Conservation (phyloP, 257 asterid genomes). For the Salvia rosmarinus region DNA sequence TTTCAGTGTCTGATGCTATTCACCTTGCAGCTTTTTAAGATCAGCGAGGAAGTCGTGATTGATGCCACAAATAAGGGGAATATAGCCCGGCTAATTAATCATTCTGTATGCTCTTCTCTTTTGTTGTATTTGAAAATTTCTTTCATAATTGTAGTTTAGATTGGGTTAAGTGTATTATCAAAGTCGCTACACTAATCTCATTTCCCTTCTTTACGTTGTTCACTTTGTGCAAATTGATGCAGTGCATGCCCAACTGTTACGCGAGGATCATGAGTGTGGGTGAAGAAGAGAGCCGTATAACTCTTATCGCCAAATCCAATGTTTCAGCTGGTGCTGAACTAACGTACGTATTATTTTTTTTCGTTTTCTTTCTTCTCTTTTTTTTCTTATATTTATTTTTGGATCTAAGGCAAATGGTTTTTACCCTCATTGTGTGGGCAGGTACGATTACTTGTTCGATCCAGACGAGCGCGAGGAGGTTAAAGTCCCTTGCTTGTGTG, state of each 20-base stretch:
- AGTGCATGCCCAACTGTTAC: constrained; percentile 97
- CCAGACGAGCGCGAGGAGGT: constrained; percentile 85
- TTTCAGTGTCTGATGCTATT: constrained; percentile 27
- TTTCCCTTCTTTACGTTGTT: not conserved
- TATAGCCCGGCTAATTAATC: constrained; percentile 96
- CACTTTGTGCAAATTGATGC: constrained; percentile 31
- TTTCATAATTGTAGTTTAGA: not conserved
- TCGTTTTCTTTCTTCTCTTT: not conserved
- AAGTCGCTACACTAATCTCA: not conserved
- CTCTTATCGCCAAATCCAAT: constrained; percentile 78
- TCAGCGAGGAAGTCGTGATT: constrained; percentile 89
- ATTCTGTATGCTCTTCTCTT: constrained; percentile 65
- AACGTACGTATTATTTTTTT: constrained; percentile 58
- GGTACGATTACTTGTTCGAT: constrained; percentile 90
- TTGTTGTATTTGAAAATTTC: not conserved
- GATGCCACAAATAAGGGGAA: constrained; percentile 93
- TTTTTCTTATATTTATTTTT: not conserved
- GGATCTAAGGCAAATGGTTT: too few species aligned
- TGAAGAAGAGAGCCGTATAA: constrained; percentile 75
- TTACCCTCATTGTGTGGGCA: constrained; percentile 37
- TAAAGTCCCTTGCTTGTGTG: constrained; percentile 83
- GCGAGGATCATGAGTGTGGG: constrained; percentile 84
- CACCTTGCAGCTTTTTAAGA: constrained; percentile 81
- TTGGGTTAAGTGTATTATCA: not conserved
- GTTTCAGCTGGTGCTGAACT: constrained; percentile 87